A percentile compares a stretch with the other conserved stretches of the same genome.
Conservation (phyloP, 805 yeast genomes). For the Clavispora asparagi region DNA sequence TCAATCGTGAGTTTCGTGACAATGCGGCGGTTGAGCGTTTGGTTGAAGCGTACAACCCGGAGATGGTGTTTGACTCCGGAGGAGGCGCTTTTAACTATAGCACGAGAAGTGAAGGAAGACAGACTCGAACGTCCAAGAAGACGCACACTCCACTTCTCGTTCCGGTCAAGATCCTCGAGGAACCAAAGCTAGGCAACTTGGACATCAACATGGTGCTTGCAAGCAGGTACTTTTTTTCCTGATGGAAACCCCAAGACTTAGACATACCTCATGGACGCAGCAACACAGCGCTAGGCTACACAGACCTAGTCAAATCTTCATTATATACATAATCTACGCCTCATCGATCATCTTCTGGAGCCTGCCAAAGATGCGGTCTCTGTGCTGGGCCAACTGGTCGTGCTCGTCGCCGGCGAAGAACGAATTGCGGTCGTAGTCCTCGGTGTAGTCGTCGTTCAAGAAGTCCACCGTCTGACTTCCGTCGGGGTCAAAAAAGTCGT, state of each 20-base stretch:
- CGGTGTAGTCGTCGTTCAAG: conserved; percentile 8
- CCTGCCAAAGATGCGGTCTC: conserved; percentile 57
- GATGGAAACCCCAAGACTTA: neutral
- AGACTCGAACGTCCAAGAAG: neutral
- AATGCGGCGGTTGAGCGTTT: conserved; percentile 8
- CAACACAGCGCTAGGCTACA: too few relatives aligned
- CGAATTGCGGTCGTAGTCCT: conserved; percentile 38
- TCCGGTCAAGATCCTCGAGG: conserved; percentile 23
- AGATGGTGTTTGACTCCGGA: conserved; percentile 10
- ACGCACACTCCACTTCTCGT: conserved; percentile 24
- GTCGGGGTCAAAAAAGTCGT: conserved; percentile 24
- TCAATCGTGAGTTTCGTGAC: conserved; percentile 6
- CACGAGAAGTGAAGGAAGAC: neutral
- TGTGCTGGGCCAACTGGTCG: conserved; percentile 56
- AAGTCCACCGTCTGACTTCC: conserved; percentile 29
- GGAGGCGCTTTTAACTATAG: neutral
- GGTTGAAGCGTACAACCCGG: conserved; percentile 19
- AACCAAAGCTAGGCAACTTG: conserved; percentile 29
- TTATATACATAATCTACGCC: conserved; percentile 1
- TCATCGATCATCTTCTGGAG: conserved; percentile 53
- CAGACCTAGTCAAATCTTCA: too few relatives aligned
- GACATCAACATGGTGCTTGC: conserved; percentile 26
- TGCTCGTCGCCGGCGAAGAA: conserved; percentile 55
- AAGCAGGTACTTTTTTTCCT: conserved; percentile 36
- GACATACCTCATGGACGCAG: too few relatives aligned